Evolutionary conservation across 1,139 yeast species (phyloP).

Genomic region (Debaryomycetaceae sp.): DNA sequence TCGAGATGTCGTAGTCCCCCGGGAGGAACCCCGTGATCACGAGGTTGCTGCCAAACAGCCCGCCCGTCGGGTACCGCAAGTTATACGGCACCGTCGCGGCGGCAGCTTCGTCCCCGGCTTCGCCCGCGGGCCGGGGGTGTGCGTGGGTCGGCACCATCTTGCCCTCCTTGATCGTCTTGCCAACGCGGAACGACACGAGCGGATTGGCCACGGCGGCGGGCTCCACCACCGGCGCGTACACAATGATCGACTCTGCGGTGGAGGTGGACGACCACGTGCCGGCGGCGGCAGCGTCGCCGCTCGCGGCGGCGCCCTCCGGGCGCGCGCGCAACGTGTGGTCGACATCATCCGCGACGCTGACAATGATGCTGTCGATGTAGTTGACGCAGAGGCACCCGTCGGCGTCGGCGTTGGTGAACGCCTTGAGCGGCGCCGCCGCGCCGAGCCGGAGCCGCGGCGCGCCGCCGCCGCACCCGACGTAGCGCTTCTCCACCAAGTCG

Average conservation of each 20-base stretch:
- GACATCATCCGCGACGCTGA: slow-evolving; percentile 29
- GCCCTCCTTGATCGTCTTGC: slow-evolving; percentile 31
- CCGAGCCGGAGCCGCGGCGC: slow-evolving; percentile 11
- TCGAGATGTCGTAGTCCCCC: slow-evolving; percentile 50
- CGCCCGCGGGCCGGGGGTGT: slow-evolving; percentile 2
- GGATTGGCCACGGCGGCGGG: slow-evolving; percentile 25
- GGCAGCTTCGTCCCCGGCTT: no score
- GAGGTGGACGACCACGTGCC: slow-evolving; percentile 8
- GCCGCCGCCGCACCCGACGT: slow-evolving; percentile 30
- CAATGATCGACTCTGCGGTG: slow-evolving; percentile 32
- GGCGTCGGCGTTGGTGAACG: slow-evolving; percentile 17
- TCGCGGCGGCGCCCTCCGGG: background rate
- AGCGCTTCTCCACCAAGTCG: slow-evolving; percentile 46
- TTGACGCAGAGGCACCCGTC: slow-evolving; percentile 24
- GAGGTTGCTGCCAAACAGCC: slow-evolving; percentile 59
- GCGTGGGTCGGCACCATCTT: slow-evolving; percentile 23
- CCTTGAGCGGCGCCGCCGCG: slow-evolving; percentile 12
- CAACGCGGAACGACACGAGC: slow-evolving; percentile 31
- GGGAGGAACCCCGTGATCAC: slow-evolving; percentile 57
- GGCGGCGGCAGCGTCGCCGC: slow-evolving; percentile 2
- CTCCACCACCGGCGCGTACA: slow-evolving; percentile 28
- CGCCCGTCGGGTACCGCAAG: slow-evolving; percentile 54
- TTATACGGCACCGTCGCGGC: slow-evolving; percentile 31
- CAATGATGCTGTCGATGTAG: slow-evolving; percentile 30
- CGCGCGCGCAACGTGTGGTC: slow-evolving; percentile 13